phyloP scores from a whole-genome alignment of 2,329 filamentous ascomycete genomes.

The Cladosporium sp. region DNA sequence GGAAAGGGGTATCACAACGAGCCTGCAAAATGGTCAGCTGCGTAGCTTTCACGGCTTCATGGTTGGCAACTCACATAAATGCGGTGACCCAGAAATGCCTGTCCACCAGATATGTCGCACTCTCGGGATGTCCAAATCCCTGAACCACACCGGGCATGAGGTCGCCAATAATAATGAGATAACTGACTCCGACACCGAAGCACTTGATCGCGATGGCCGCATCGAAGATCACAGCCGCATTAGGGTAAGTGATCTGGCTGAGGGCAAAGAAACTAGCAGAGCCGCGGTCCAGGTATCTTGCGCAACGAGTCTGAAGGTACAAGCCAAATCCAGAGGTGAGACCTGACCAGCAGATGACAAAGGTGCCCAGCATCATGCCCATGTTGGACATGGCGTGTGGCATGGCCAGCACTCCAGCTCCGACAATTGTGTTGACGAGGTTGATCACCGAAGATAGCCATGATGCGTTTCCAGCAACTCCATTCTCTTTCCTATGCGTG shows the following conservation, averaged over 20 bases:
- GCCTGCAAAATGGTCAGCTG: slow-evolving; percentile 43
- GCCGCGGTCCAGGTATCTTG: slow-evolving; percentile 86
- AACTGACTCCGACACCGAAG: slow-evolving; percentile 95
- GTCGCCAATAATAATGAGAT: slow-evolving; percentile 98
- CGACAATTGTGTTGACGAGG: slow-evolving; percentile 93
- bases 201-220: slow-evolving; percentile 95
- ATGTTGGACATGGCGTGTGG: slow-evolving; percentile 94
- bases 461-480: slow-evolving; percentile 69
- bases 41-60: slow-evolving; percentile 2
- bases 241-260: slow-evolving; percentile 94
- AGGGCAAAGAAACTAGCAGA: slow-evolving; percentile 92
- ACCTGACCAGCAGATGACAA: slow-evolving; percentile 89
- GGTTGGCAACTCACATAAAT: slow-evolving; percentile 68
- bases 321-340: slow-evolving; percentile 85
- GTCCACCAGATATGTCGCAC: slow-evolving; percentile 72
- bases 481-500: slow-evolving; percentile 67
- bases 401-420: slow-evolving; percentile 91
- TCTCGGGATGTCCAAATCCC: slow-evolving; percentile 67
- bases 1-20: slow-evolving; percentile 89
- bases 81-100: slow-evolving; percentile 96
- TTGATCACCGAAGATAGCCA: slow-evolving; percentile 93
- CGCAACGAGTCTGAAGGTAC: slow-evolving; percentile 90
- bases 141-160: slow-evolving; percentile 91
- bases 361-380: slow-evolving; percentile 78
- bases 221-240: slow-evolving; percentile 92